Conservation (phyloP, 2,329 filamentous ascomycete genomes). For the Arthrinium phaeospermum region DNA sequence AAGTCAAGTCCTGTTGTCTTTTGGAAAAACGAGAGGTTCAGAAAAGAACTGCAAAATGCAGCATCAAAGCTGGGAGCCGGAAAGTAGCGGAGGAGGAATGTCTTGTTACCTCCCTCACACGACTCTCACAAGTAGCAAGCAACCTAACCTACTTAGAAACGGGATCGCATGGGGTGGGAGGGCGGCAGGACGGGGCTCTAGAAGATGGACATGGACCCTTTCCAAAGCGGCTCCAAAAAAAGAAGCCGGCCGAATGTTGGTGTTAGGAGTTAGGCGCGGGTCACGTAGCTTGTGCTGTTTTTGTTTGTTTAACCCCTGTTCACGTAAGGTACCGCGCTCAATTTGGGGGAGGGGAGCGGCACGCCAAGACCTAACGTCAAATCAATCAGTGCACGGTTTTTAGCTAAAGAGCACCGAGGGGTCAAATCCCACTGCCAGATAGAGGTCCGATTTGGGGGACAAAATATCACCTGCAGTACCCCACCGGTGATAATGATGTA, state of each 20-base stretch:
- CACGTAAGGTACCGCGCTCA: neutral
- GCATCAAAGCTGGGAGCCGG: neutral
- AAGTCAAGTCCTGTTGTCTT: neutral
- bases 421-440: neutral
- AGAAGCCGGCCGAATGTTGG: constrained; percentile 5
- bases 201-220: constrained; percentile 13
- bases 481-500: no score
- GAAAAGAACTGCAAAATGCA: constrained; percentile 2
- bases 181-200: neutral
- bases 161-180: neutral
- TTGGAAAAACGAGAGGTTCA: neutral
- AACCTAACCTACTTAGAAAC: neutral
- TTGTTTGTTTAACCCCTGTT: neutral
- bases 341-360: neutral
- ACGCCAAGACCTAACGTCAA: neutral
- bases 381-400: neutral
- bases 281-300: neutral
- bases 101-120: constrained; percentile 13
- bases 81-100: neutral
- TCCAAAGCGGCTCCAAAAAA: constrained; percentile 13
- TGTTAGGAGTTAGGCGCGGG: neutral
- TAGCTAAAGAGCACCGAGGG: neutral
- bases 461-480: no score
- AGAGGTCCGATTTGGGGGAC: no score
- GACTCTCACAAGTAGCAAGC: constrained; percentile 4